These are phyloP conservation scores for Apiospora pterosperma DNA, from an alignment of 2,329 filamentous ascomycete species.

Conservation along the genomic window DNA sequence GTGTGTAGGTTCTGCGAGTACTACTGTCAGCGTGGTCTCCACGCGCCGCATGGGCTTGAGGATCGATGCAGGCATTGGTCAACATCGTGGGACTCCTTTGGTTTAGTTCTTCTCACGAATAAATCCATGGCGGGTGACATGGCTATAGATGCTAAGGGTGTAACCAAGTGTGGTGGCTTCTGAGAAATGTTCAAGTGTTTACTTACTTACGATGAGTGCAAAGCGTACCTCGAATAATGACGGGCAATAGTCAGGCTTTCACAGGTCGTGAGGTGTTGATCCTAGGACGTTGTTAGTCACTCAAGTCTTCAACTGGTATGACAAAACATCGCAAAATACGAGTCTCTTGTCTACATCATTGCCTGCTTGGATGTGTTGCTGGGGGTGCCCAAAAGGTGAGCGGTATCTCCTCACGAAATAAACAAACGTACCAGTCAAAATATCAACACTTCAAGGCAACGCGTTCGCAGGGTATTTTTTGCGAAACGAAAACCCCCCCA, in stretches of 20 bases:
- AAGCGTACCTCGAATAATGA: not conserved
- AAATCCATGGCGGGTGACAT: not conserved
- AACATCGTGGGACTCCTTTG: not conserved
- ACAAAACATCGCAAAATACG: not conserved
- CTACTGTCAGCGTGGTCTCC: not conserved
- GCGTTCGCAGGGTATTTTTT: not conserved
- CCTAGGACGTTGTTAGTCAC: not conserved
- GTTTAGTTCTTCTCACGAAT: not conserved
- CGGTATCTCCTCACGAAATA: not conserved
- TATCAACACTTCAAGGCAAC: not conserved
- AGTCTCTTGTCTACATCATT: no score
- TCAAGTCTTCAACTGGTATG: not conserved
- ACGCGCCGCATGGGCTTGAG: not conserved
- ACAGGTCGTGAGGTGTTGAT: not conserved
- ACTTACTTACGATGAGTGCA: not conserved
- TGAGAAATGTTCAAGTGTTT: not conserved
- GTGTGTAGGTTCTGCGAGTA: not conserved
- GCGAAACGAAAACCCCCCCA: not conserved
- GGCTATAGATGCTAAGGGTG: no score
- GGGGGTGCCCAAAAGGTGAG: not conserved
- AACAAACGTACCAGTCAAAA: not conserved
- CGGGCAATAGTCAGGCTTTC: not conserved
- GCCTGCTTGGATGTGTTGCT: no score
- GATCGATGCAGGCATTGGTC: not conserved
- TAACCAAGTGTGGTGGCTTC: no score